A percentile compares a stretch with the other conserved stretches of the same genome.
Evolutionary conservation across 2,329 filamentous ascomycete genomes (phyloP).

Genomic region (Triangularia setosa): DNA sequence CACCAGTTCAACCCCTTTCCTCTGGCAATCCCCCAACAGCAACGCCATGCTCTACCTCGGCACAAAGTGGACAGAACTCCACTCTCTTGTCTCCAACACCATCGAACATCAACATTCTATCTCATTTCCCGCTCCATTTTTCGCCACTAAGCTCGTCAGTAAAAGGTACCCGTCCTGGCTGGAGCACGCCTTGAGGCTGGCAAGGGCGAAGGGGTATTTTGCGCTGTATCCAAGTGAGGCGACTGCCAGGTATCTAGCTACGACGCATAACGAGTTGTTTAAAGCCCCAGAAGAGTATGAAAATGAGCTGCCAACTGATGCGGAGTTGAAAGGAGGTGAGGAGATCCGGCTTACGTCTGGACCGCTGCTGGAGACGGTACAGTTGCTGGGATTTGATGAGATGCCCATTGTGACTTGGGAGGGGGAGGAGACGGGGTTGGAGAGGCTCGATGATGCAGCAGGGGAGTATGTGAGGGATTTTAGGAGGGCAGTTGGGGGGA

Average conservation of each 20-base stretch:
- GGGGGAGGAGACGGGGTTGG: constrained; percentile 45
- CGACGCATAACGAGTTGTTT: constrained; percentile 72
- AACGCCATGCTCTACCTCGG: constrained; percentile 81
- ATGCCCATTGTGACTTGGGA: constrained; percentile 63
- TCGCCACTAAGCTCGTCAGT: constrained; percentile 57
- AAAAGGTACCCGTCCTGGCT: constrained; percentile 71
- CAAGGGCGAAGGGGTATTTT: constrained; percentile 71
- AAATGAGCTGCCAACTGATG: constrained; percentile 16
- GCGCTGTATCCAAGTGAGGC: constrained; percentile 70
- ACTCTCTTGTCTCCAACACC: constrained; percentile 69
- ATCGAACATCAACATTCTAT: constrained; percentile 43
- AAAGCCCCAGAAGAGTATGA: constrained; percentile 67
- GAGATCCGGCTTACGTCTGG: constrained; percentile 36
- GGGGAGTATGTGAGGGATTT: constrained; percentile 56
- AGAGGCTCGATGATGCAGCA: constrained; percentile 42
- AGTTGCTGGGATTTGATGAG: constrained; percentile 41
- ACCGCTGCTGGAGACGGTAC: neutral
- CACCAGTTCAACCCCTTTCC: constrained; percentile 54
- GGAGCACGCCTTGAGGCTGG: constrained; percentile 73
- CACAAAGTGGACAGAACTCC: constrained; percentile 81
- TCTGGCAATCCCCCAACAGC: constrained; percentile 82
- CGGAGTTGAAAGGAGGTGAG: constrained; percentile 23
- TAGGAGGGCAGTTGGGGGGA: constrained; percentile 59
- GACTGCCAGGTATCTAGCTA: constrained; percentile 56
- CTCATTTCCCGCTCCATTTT: constrained; percentile 35